A percentile compares a stretch with the other conserved stretches of the same genome.
Conservation (phyloP, 2,329 filamentous ascomycete genomes). For the Fusarium sp. region DNA sequence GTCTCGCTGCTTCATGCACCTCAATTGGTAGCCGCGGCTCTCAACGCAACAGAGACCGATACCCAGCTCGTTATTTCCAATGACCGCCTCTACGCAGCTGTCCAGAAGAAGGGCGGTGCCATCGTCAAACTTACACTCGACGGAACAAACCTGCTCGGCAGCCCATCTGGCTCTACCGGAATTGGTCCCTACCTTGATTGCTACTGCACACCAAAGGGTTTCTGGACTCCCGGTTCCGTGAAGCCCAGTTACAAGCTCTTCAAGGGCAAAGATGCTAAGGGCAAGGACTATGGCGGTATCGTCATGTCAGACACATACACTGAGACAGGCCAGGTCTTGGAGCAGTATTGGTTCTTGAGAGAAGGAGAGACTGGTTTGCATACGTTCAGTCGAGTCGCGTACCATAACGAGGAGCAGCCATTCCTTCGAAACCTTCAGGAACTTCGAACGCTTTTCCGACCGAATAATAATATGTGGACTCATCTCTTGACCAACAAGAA, state of each 20-base stretch:
- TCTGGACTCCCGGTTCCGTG: constrained; percentile 68
- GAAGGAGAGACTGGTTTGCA: constrained; percentile 73
- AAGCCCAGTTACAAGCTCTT: constrained; percentile 59
- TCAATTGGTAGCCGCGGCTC: constrained; percentile 42
- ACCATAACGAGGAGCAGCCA: constrained; percentile 67
- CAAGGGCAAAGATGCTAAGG: constrained; percentile 60
- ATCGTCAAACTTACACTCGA: constrained; percentile 53
- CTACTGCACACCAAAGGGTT: constrained; percentile 69
- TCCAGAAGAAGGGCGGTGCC: constrained; percentile 54
- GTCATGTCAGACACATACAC: constrained; percentile 70
- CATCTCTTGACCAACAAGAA: constrained; percentile 69
- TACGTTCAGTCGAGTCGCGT: constrained; percentile 69
- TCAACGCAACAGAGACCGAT: constrained; percentile 52
- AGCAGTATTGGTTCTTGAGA: constrained; percentile 74
- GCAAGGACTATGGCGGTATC: constrained; percentile 67
- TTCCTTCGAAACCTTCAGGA: constrained; percentile 70
- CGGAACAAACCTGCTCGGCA: constrained; percentile 63
- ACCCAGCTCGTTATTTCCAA: constrained; percentile 53
- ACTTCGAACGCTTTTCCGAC: constrained; percentile 70
- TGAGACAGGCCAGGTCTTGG: constrained; percentile 67
- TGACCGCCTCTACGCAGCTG: constrained; percentile 53
- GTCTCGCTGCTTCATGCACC: constrained; percentile 39
- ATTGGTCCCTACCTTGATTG: constrained; percentile 72
- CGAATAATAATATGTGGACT: constrained; percentile 70
- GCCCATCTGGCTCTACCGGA: constrained; percentile 53